Base-by-base conservation (phyloP, 2,329 filamentous ascomycete species). In the Scorias spongiosa region DNA sequence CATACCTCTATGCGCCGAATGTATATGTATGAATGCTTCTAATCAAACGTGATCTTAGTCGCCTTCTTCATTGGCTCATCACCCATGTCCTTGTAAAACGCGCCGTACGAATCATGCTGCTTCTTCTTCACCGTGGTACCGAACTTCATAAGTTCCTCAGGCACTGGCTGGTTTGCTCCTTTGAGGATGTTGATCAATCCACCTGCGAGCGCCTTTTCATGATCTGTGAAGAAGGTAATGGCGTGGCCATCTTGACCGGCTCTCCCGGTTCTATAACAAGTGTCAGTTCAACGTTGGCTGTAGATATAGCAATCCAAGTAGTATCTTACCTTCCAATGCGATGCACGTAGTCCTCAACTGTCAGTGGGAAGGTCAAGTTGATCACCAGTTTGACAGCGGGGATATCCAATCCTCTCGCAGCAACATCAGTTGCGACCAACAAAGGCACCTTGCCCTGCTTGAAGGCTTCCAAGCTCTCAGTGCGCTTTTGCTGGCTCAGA, bases 61-160 rank as follows among this genome's bases (percentile, higher is more conserved):
- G 84, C 80, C 63, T 84, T 81, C 66, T 89, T 82, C 61, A 75
- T 84, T 63, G 80, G 80, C 55, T 85, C 83, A 10, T 26, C 36
- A n/a, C 46, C 42, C 8, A 84, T 79, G 55, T 95, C 86, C 66
- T 91, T 94, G 72, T 84, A 94, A 62, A 96, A 96, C 29, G 87
- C 86, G 45, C 91, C 91, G 60, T 96, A 98, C 40, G 84, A 83
- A 57, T 87, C 84, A 67, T 98, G 91, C 41, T 80, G 76, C 86
- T 96, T 96, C 78, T 93, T 95, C 78, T 96, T 98, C 42, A 98
- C 91, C 1, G 89, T 96, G 17, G 87, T 93, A 56, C 91, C 91
- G 54, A 95, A 98, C 67, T 93, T 95, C 62, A 96, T 71, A 32
- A 98, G 69, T 20, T 85, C 83, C 38, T 94, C 86, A 2, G 91